These are phyloP conservation scores for Cladophialophora yegresii DNA, from an alignment of 2,329 filamentous ascomycete species.

Conservation along the genomic window DNA sequence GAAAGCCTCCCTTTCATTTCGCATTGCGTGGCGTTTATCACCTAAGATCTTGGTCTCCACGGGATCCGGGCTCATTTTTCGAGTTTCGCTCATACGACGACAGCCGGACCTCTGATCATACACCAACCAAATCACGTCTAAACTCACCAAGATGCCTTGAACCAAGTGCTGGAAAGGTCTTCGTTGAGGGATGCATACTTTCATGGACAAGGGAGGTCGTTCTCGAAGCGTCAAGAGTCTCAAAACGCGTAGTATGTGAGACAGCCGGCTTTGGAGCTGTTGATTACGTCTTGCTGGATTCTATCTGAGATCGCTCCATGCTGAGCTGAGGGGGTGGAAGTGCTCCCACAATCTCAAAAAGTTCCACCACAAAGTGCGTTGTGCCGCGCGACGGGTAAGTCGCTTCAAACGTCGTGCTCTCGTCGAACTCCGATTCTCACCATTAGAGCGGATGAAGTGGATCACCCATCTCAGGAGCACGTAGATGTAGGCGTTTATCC, in stretches of 20 bases:
- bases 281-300: not conserved
- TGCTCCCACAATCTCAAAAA: not conserved
- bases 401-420: not conserved
- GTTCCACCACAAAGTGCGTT: not conserved
- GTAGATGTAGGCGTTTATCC: slow-evolving; percentile 55
- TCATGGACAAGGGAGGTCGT: not conserved
- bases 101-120: not conserved
- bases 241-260: not conserved
- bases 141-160: slow-evolving; percentile 31
- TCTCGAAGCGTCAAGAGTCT: not conserved
- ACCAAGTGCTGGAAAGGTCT: slow-evolving; percentile 38
- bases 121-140: slow-evolving; percentile 7
- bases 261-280: not conserved
- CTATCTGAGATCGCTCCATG: not conserved
- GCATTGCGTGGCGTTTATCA: not conserved
- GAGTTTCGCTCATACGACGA: not conserved
- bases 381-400: not conserved
- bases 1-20: not conserved
- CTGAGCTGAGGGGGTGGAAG: not conserved
- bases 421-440: too few relatives aligned
- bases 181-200: not conserved
- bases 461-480: slow-evolving; percentile 53
- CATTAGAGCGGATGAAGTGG: not conserved
- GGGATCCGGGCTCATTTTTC: not conserved
- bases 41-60: not conserved